phyloP scores from a whole-genome alignment of 176 grass and related monocot genomes.

The Aegilops tauschii region DNA sequence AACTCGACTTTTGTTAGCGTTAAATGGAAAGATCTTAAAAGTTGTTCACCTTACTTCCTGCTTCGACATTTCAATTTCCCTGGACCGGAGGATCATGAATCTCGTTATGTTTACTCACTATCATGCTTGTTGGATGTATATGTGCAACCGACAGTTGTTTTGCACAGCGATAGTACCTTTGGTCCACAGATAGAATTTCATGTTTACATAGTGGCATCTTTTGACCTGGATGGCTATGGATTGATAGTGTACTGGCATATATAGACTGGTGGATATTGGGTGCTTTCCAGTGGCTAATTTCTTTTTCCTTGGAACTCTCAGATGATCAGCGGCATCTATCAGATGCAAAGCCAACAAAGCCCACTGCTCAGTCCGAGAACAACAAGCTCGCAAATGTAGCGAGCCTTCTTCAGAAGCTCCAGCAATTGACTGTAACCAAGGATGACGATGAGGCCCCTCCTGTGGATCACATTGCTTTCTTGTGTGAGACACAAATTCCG shows the following conservation, averaged over 20 bases:
- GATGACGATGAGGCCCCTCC: constrained; percentile 52
- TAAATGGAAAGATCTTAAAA: not conserved
- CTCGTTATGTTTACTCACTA: not conserved
- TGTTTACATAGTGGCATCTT: constrained; percentile 6
- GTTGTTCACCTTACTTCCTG: not conserved
- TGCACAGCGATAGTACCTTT: not conserved
- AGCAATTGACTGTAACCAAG: constrained; percentile 45
- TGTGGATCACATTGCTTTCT: constrained; percentile 69
- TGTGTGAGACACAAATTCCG: constrained; percentile 68
- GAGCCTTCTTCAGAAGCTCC: constrained; percentile 75
- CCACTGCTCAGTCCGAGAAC: constrained; percentile 33
- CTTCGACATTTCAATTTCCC: not conserved
- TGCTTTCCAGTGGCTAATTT: not conserved
- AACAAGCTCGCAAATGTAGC: constrained; percentile 74
- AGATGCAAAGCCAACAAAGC: constrained; percentile 27
- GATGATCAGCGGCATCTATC: constrained; percentile 41
- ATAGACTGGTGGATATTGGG: not conserved
- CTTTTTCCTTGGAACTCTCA: constrained; percentile 41
- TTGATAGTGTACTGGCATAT: not conserved
- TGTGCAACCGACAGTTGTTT: not conserved
- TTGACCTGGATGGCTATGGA: not conserved
- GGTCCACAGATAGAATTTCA: not conserved
- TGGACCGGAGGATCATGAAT: not conserved
- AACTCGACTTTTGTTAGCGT: not conserved
- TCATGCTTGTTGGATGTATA: too few species aligned